Conservation (phyloP, 495 filamentous ascomycete species). For the Tuber indicum region DNA sequence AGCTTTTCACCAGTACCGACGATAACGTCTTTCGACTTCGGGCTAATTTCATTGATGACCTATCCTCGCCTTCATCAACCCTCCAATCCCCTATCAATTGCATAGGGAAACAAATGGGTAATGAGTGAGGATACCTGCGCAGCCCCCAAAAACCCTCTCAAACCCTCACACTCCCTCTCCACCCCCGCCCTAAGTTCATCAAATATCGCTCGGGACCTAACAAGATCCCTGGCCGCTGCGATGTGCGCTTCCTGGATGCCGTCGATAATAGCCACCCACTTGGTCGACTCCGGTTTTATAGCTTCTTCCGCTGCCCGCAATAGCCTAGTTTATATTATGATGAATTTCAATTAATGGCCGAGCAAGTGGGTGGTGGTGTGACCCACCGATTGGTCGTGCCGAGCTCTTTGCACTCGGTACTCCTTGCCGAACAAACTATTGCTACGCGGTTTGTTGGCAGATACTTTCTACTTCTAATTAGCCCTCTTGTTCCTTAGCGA, state of each 20-base stretch:
- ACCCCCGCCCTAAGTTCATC: constrained; percentile 55
- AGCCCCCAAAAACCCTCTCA: constrained; percentile 53
- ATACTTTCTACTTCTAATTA: constrained; percentile 43
- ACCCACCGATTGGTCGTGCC: constrained; percentile 92
- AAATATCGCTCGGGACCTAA: constrained; percentile 56
- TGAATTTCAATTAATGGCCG: constrained; percentile 4
- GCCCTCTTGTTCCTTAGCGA: not conserved
- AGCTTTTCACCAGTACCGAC: constrained; percentile 88
- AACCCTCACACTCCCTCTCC: constrained; percentile 59
- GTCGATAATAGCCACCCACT: constrained; percentile 63
- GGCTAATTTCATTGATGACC: constrained; percentile 61
- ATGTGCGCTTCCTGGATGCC: constrained; percentile 70
- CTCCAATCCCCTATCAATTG: not conserved
- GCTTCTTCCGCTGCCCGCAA: constrained; percentile 62
- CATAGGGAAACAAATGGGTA: not conserved
- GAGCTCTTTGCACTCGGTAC: constrained; percentile 78
- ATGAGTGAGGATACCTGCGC: constrained; percentile 36
- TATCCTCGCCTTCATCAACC: constrained; percentile 29
- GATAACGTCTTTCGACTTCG: constrained; percentile 73
- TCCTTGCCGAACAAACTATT: constrained; percentile 85
- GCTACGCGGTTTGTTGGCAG: constrained; percentile 65
- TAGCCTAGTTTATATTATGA: constrained; percentile 49
- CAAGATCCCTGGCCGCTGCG: constrained; percentile 55
- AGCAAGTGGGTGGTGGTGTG: constrained; percentile 32
- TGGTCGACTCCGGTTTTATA: constrained; percentile 54